These are phyloP conservation scores for Sonneratia alba DNA, from an alignment of 345 rosid species.

Conservation along the genomic window DNA sequence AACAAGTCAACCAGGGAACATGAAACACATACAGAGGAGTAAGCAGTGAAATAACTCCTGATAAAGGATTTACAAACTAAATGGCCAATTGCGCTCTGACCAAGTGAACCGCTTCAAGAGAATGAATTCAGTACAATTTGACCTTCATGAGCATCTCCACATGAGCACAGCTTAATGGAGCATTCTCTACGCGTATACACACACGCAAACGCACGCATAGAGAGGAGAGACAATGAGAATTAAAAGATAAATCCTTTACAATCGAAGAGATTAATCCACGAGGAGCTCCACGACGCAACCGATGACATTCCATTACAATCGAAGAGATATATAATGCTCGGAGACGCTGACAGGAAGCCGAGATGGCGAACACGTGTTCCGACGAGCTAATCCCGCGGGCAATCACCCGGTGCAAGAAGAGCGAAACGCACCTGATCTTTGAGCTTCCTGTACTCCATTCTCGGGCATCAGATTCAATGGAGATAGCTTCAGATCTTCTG, in stretches of 20 bases:
- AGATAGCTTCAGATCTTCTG: not conserved
- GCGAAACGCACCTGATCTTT: constrained; percentile 51
- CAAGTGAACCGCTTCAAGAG: not conserved
- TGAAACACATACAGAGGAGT: no score
- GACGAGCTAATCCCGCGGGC: not conserved
- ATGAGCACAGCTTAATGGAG: not conserved
- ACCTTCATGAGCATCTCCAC: not conserved
- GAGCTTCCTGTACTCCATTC: constrained; percentile 76
- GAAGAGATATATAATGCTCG: not conserved
- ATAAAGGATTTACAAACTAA: not conserved
- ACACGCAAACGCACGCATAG: not conserved
- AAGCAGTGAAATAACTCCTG: no score
- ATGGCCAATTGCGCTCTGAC: not conserved
- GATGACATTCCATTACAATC: not conserved
- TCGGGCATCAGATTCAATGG: not conserved
- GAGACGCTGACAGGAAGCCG: not conserved
- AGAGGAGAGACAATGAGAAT: not conserved
- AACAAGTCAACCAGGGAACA: not conserved
- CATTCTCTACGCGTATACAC: not conserved
- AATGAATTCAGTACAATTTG: not conserved
- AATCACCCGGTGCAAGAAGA: not conserved
- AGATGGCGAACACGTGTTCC: not conserved
- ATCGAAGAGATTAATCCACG: no score
- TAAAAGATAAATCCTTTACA: no score
- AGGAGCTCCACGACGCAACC: not conserved